phyloP scores from a whole-genome alignment of 2,329 filamentous ascomycete species.

The Diaporthe humulicola region DNA sequence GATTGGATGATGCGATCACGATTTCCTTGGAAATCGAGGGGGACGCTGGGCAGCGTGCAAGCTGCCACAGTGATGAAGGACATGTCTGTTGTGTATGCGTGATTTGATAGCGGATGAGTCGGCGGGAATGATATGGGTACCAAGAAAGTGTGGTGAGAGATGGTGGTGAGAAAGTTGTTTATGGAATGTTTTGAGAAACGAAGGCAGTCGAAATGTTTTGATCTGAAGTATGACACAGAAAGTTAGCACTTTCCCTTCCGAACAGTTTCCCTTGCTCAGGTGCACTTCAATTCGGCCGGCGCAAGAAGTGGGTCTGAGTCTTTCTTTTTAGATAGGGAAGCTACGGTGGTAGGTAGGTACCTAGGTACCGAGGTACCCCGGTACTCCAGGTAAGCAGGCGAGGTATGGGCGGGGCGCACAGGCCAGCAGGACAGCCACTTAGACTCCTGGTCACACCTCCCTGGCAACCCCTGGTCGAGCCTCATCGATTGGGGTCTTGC shows the following conservation, averaged over 20 bases:
- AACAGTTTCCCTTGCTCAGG: too few relatives aligned
- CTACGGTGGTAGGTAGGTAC: too few relatives aligned
- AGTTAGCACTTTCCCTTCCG: too few relatives aligned
- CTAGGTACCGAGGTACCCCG: neutral
- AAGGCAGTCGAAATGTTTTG: too few relatives aligned
- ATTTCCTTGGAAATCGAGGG: slow-evolving; percentile 76
- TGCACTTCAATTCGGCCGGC: too few relatives aligned
- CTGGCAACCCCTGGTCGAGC: slow-evolving; percentile 25
- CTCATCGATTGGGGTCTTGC: slow-evolving; percentile 16
- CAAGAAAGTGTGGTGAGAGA: neutral
- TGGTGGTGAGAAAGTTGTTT: too few relatives aligned
- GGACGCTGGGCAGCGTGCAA: slow-evolving; percentile 51
- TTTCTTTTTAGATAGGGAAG: too few relatives aligned
- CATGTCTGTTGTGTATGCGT: slow-evolving; percentile 40
- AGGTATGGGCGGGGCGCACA: neutral
- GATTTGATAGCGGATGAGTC: neutral
- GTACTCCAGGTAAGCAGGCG: neutral
- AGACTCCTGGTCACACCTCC: slow-evolving; percentile 1
- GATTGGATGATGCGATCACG: slow-evolving; percentile 72
- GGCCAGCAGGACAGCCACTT: neutral
- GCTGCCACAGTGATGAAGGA: slow-evolving; percentile 52
- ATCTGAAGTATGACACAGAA: too few relatives aligned
- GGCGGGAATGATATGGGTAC: too few relatives aligned
- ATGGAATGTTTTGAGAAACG: too few relatives aligned
- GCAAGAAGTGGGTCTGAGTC: too few relatives aligned